Evolutionary conservation across 2,329 filamentous ascomycete genomes (phyloP).

Genomic region (Alternaria ethzedia): DNA sequence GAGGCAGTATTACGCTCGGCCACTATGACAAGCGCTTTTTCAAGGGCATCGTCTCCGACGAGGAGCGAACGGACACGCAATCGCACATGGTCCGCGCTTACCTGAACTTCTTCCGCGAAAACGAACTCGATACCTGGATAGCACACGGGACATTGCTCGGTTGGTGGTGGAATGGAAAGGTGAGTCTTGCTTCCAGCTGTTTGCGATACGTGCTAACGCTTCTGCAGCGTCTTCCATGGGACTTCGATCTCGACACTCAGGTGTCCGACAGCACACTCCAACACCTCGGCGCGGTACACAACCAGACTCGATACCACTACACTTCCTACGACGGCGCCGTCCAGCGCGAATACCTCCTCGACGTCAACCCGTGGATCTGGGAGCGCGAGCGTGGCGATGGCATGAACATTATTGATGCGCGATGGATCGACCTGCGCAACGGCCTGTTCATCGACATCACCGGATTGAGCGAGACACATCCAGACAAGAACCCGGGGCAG

Average conservation of each 20-base stretch:
- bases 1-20: slow-evolving; percentile 61
- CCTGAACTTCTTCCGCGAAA: slow-evolving; percentile 67
- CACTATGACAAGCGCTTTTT: slow-evolving; percentile 81
- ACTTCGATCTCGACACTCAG: slow-evolving; percentile 84
- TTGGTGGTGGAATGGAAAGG: slow-evolving; percentile 84
- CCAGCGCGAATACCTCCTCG: slow-evolving; percentile 69
- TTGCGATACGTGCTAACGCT: slow-evolving; percentile 19
- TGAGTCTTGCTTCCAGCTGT: slow-evolving; percentile 29
- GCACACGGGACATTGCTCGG: slow-evolving; percentile 83
- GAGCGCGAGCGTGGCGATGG: slow-evolving; percentile 70
- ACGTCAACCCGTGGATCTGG: slow-evolving; percentile 74
- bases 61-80: slow-evolving; percentile 69
- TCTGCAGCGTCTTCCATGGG: slow-evolving; percentile 76
- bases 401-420: slow-evolving; percentile 80
- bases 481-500: slow-evolving; percentile 64
- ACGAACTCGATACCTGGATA: slow-evolving; percentile 81
- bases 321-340: slow-evolving; percentile 44
- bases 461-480: slow-evolving; percentile 71
- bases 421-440: slow-evolving; percentile 79
- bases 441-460: slow-evolving; percentile 87
- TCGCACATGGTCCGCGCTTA: slow-evolving; percentile 76
- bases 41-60: slow-evolving; percentile 66
- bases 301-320: slow-evolving; percentile 67
- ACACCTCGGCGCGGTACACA: slow-evolving; percentile 69
- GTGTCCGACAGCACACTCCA: slow-evolving; percentile 71